Base-by-base conservation (phyloP, 495 filamentous ascomycete genomes). In the Clavariopsis aquatica region DNA sequence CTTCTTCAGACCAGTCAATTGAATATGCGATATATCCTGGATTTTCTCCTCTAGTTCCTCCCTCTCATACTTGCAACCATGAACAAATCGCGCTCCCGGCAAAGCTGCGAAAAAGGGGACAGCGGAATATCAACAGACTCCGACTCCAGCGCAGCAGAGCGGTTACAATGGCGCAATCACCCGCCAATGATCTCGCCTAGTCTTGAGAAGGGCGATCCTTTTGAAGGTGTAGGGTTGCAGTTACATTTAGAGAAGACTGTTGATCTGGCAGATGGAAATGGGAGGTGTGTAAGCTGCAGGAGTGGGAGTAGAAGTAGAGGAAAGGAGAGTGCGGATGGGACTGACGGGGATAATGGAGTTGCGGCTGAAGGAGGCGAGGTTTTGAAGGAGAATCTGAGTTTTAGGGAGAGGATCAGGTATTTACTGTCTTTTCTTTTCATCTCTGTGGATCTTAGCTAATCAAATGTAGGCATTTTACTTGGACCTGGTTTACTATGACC, bases 401-500 rank as follows among this genome's bases (percentile, higher is more conserved):
- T 29, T 20, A 58, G 55, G 22, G 55, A 73, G 55, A 47, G 76
- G 36, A 74, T 78, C 31, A 31, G 74, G 47, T 34, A 34, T 34
- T 5, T 6, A 6, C 31, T 34, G 31, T 6, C 5, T 6, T 34
- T 12, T 12, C 31, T 12, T 6, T 6, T 5, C 31, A 5, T 15
- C 4, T 8, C 8, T 9, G 38, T 7, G 6, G n/a, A 43, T 15
- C 2, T n/a, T 43, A 9, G 4, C 38, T 43, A 43, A 43, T 43
- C 2, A 17, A 15, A 2, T 6, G 9, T 43, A 43, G 38, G 31
- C 31, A 34, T 69, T 78, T 78, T 62, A 78, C 76, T 3, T 78
- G 76, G 76, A 78, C 75, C 1, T 77, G 75, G 75, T 78, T 77
- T 57, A 74, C 72, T 9, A 76, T 77, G 74, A 76, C 72, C 7